Evolutionary conservation across 352 stramenopile species (phyloP).

Genomic region (Phytophthora cryptogea): DNA sequence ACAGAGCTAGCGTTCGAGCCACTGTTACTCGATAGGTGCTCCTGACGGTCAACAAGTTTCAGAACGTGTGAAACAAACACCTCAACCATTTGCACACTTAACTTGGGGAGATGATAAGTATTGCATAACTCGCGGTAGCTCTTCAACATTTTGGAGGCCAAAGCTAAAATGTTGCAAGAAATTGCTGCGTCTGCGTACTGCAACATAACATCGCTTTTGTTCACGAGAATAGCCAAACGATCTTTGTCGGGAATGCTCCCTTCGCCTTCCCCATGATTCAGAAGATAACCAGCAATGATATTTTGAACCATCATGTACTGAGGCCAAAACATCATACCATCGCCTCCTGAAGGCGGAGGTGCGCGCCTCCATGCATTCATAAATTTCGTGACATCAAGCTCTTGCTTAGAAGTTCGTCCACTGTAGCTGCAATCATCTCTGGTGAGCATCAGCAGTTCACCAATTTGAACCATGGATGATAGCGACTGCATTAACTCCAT

Average conservation of each 20-base stretch:
- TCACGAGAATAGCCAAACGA: constrained; percentile 35
- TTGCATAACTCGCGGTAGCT: constrained; percentile 81
- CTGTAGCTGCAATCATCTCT: constrained; percentile 10
- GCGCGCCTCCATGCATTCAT: constrained; percentile 43
- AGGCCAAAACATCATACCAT: constrained; percentile 61
- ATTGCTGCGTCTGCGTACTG: constrained; percentile 71
- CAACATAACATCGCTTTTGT: constrained; percentile 56
- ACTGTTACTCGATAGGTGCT: constrained; percentile 36
- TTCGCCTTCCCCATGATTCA: constrained; percentile 33
- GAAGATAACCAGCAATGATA: constrained; percentile 37
- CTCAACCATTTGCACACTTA: constrained; percentile 79
- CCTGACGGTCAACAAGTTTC: constrained; percentile 69
- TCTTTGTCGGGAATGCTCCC: constrained; percentile 37
- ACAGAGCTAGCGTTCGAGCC: constrained; percentile 36
- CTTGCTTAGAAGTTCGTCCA: constrained; percentile 1
- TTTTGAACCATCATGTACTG: constrained; percentile 68
- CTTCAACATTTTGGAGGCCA: constrained; percentile 79
- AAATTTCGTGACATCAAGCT: constrained; percentile 36
- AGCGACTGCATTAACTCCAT: constrained; percentile 68
- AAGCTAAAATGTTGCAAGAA: constrained; percentile 65
- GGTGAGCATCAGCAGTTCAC: constrained; percentile 45
- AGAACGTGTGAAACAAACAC: constrained; percentile 84
- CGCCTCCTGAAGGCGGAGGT: constrained; percentile 51
- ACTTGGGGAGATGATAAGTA: constrained; percentile 61
- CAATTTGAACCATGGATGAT: constrained; percentile 66